These are phyloP conservation scores for Eucalyptus shirleyi DNA, from an alignment of 345 rosid genomes.

Conservation along the genomic window DNA sequence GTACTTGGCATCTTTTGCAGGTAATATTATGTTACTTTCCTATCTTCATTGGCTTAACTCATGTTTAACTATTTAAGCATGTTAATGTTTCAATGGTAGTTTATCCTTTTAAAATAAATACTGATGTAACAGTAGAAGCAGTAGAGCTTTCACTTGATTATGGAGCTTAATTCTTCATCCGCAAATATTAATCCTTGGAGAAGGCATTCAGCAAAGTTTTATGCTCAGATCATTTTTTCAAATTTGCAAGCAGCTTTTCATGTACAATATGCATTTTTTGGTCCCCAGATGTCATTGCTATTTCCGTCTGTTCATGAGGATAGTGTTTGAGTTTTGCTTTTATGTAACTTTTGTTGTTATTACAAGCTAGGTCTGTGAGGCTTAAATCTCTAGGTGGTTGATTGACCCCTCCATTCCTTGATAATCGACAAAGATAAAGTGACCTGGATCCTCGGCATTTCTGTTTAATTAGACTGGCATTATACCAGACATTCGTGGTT, in stretches of 20 bases:
- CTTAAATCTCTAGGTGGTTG: background rate
- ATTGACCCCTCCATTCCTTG: background rate
- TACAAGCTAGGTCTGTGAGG: background rate
- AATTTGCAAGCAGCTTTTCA: background rate
- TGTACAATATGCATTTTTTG: background rate
- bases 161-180: background rate
- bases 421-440: background rate
- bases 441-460: background rate
- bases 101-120: background rate
- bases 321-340: background rate
- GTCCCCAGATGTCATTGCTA: background rate
- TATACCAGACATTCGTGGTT: background rate
- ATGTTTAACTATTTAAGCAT: background rate
- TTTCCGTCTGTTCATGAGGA: background rate
- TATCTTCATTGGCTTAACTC: background rate
- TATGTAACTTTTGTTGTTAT: background rate
- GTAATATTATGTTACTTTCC: constrained; percentile 9
- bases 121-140: background rate
- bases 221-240: background rate
- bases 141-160: background rate
- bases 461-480: background rate
- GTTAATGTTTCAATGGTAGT: background rate
- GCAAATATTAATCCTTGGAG: background rate
- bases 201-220: background rate
- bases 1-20: constrained; percentile 99